Evolutionary conservation across 1,284 basidiomycete genomes (phyloP).

Genomic region (Cryptococcus floricola): DNA sequence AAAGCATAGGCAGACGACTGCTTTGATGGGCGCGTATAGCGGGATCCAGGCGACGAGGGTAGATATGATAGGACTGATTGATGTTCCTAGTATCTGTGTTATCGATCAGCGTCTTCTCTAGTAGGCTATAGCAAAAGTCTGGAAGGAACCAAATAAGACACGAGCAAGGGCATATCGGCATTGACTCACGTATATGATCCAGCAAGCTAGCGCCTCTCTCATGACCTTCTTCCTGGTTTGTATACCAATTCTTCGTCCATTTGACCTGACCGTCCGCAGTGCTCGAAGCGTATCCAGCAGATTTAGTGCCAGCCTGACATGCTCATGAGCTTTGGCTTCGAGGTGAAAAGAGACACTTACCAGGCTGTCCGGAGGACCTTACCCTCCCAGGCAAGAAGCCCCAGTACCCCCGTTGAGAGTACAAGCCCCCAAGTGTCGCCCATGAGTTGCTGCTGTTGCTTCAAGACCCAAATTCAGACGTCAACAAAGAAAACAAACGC

Average conservation of each 20-base stretch:
- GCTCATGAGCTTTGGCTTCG: not conserved
- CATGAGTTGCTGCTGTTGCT: not conserved
- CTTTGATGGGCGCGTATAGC: constrained; percentile 31
- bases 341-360: constrained; percentile 4
- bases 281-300: constrained; percentile 36
- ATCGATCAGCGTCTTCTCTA: not conserved
- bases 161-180: not conserved
- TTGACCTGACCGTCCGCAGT: constrained; percentile 22
- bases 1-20: constrained; percentile 15
- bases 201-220: constrained; percentile 27
- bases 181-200: constrained; percentile 34
- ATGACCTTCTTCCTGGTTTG: constrained; percentile 28
- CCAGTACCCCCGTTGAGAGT: constrained; percentile 7
- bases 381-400: constrained; percentile 13
- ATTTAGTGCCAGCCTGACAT: constrained; percentile 25
- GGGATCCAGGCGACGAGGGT: constrained; percentile 34
- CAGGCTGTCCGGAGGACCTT: constrained; percentile 12
- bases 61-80: constrained; percentile 11
- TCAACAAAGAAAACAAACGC: constrained; percentile 7
- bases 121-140: too few relatives aligned
- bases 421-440: not conserved
- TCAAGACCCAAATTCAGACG: not conserved
- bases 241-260: constrained; percentile 31
- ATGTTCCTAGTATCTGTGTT: constrained; percentile 19
- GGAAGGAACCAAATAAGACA: not conserved